These are phyloP conservation scores for Meripilus lineatus DNA, from an alignment of 1,284 basidiomycete species.

Conservation along the genomic window DNA sequence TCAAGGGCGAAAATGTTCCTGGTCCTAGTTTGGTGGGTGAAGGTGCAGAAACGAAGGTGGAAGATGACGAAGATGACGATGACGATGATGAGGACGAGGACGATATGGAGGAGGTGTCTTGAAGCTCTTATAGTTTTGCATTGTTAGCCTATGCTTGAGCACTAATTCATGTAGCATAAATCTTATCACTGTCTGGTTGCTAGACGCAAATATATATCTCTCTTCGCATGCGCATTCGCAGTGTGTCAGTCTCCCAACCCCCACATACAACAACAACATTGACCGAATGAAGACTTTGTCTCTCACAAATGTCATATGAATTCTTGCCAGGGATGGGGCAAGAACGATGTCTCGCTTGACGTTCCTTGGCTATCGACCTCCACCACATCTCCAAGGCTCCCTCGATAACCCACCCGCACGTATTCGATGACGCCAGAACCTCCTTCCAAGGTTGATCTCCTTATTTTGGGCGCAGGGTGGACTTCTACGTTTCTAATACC, in stretches of 20 bases:
- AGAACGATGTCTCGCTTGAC: background rate
- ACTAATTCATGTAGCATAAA: background rate
- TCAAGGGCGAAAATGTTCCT: slow-evolving; percentile 56
- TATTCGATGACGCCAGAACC: slow-evolving; percentile 4
- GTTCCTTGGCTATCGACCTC: background rate
- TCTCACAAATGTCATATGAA: too few species aligned
- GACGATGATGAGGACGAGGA: slow-evolving; percentile 38
- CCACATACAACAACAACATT: too few species aligned
- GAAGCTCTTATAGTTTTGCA: background rate
- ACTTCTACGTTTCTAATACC: slow-evolving; percentile 59
- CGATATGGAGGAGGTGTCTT: slow-evolving; percentile 43
- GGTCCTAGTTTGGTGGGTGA: slow-evolving; percentile 29
- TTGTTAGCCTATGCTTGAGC: background rate
- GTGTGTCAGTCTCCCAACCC: background rate
- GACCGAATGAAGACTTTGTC: too few species aligned
- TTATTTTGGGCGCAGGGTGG: slow-evolving; percentile 71
- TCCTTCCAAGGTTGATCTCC: slow-evolving; percentile 39
- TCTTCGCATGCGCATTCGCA: background rate
- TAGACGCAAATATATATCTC: too few species aligned
- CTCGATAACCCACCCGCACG: too few species aligned
- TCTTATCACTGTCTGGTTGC: background rate
- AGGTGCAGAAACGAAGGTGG: slow-evolving; percentile 34
- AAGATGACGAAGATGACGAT: slow-evolving; percentile 34
- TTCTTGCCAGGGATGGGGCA: too few species aligned
- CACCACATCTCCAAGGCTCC: slow-evolving; percentile 4